Evolutionary conservation across 768 basidiomycete species (phyloP), one percentile per base, ranked within the genome.

Genomic region (Rhodotorula taiwanensis): DNA sequence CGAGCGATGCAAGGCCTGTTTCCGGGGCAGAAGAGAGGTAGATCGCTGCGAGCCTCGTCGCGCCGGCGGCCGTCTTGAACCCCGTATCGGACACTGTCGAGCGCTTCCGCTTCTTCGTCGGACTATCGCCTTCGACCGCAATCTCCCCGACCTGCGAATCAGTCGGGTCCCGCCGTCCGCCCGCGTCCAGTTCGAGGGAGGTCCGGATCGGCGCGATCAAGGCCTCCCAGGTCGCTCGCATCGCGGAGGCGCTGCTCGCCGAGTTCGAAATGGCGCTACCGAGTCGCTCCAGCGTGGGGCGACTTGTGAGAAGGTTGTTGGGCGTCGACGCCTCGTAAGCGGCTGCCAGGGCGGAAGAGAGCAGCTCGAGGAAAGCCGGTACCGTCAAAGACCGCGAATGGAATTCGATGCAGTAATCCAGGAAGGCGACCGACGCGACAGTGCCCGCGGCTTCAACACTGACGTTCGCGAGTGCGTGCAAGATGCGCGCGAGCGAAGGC

Each of bases 51-150:
- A 69, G 5, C 21, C 67, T 45, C 1, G 55, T 27, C n/a, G 56
- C 52, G 2, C 55, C 42, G 1, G 55, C 55, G n/a, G n/a, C n/a
- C n/a, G n/a, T n/a, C n/a, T n/a, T n/a, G n/a, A n/a, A n/a, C n/a
- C n/a, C n/a, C n/a, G n/a, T n/a, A n/a, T n/a, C n/a, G n/a, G n/a
- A n/a, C 1, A 30, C 1, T 8, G 49, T 15, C 8, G 62, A 60
- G 9, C 59, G 49, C 39, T 60, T 60, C 11, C 67, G 62, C 45
- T 64, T 64, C 67, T 64, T 69, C 8, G 64, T 28, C 11, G 64
- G 64, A n/a, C 55, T 54, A 7, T 55, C 51, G 31, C 30, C 18
- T 2, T n/a, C 18, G 6, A 3, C 4, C 36, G 7, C 0, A 44
- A 43, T 0, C 1, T 5, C 20, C 52, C 43, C 4, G 44, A 31